Evolutionary conservation across 2,329 filamentous ascomycete species (phyloP), one percentile per base, ranked within the genome.

Genomic region (Pseudocercospora fijiensis): DNA sequence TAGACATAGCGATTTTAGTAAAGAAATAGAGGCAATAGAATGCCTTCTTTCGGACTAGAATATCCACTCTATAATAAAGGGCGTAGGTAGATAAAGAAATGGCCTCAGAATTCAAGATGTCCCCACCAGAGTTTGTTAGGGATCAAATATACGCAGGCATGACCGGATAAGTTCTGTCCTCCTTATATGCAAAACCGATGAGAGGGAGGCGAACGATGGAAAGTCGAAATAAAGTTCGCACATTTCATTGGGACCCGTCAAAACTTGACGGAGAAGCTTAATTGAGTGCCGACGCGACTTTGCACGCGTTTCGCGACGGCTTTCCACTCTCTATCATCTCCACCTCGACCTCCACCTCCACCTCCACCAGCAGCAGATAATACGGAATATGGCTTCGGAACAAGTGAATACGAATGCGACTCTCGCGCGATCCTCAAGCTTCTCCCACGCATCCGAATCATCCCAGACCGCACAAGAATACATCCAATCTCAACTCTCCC

Each of bases 401-500:
- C 43, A 28, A 22, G 27, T 20, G 30, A 53, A 51, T 22, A 51
- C 43, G 53, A 43, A 33, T 43, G 47, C 20, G 4, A n/a, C 16
- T 30, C 45, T 64, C 13, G 58, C 62, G 28, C 67, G 65, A n/a
- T 45, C 64, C 7, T 43, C 62, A 33, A 68, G 66, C 61, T 65
- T 63, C 30, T 64, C 67, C 4, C 66, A 65, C 11, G 57, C 62
- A 11, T 65, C 82, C 6, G 80, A 84, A 67, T 77, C 77, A 66
- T 85, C 83, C 5, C 83, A 85, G 64, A 86, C 84, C 7, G 84
- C 84, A 57, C 77, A 80, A 72, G 80, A 83, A 76, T 98, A 96
- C 76, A 92, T 99, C 70, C 87, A 91, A 71, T 88, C 88, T 61
- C 95, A 99, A 76, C 88, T 97, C 74, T 88, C 89, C 70, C 88